Evolutionary conservation across 352 stramenopile species (phyloP).

Genomic region (Globisporangium alternatum): DNA sequence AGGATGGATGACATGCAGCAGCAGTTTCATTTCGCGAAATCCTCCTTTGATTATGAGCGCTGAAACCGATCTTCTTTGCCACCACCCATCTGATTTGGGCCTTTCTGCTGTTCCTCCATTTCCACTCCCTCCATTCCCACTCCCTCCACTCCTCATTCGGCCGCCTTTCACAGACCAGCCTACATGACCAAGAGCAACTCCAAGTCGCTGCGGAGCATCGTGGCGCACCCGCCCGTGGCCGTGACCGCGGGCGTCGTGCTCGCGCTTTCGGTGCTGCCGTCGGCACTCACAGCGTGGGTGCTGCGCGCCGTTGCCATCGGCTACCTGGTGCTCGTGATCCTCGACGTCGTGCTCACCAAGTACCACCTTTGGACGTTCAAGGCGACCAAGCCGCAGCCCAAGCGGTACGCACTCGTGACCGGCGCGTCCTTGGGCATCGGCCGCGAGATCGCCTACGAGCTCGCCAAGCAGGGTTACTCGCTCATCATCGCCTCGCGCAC

Average conservation of each 20-base stretch:
- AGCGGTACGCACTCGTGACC: constrained; percentile 69
- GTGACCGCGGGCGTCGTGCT: neutral
- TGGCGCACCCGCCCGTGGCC: constrained; percentile 28
- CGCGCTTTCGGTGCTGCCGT: constrained; percentile 30
- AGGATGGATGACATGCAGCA: no score
- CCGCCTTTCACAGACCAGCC: neutral
- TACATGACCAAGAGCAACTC: constrained; percentile 7
- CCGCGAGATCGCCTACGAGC: constrained; percentile 68
- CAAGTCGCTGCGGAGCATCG: constrained; percentile 17
- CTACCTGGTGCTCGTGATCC: constrained; percentile 47
- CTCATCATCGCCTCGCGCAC: constrained; percentile 65
- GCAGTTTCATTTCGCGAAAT: no score
- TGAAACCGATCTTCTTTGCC: no score
- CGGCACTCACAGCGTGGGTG: neutral
- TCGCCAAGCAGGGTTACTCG: constrained; percentile 80
- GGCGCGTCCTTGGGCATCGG: constrained; percentile 75
- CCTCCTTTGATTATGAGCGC: no score
- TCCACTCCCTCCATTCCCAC: neutral
- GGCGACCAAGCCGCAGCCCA: constrained; percentile 40
- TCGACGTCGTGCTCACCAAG: constrained; percentile 34
- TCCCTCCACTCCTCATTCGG: neutral
- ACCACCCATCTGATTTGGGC: neutral
- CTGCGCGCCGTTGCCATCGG: constrained; percentile 35
- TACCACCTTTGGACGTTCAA: constrained; percentile 64
- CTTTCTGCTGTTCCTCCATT: neutral